Percentiles rank a stretch among this genome's conserved stretches.
Conservation (phyloP, 192 early-diverging fungal species). For the Backusella tuberculispora region DNA sequence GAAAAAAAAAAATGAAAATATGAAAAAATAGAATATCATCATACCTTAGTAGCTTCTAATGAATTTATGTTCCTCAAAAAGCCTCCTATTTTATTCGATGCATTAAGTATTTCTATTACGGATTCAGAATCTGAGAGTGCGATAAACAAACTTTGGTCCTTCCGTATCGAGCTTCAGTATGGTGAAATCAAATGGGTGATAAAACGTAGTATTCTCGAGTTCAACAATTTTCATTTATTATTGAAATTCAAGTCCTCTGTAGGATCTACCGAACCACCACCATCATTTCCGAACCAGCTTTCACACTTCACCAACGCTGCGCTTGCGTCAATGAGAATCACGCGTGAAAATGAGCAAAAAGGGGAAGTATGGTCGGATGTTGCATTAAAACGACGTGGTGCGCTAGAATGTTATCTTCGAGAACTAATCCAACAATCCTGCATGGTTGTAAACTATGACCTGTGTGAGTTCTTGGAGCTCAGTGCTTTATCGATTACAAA, state of each 20-base stretch:
- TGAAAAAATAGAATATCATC: no score
- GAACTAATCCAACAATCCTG: constrained; percentile 60
- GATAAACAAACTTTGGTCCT: constrained; percentile 20
- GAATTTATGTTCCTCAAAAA: background rate
- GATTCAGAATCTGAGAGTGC: constrained; percentile 29
- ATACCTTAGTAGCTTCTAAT: no score
- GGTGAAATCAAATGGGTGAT: constrained; percentile 83
- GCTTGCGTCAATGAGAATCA: constrained; percentile 3
- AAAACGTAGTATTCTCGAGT: constrained; percentile 65
- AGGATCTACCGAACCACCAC: constrained; percentile 34
- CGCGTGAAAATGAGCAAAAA: constrained; percentile 29
- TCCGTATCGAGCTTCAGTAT: constrained; percentile 52
- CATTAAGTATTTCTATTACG: constrained; percentile 25
- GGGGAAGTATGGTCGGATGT: constrained; percentile 40
- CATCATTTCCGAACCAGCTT: constrained; percentile 35
- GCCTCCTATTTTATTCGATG: constrained; percentile 45
- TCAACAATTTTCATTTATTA: constrained; percentile 63
- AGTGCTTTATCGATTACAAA: constrained; percentile 72
- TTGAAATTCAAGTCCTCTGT: constrained; percentile 44
- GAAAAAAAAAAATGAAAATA: background rate
- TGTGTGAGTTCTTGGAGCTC: constrained; percentile 79
- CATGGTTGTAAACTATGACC: constrained; percentile 66
- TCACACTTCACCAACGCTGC: constrained; percentile 14
- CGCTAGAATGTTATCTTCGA: constrained; percentile 64
- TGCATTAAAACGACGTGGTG: constrained; percentile 54